phyloP scores from a whole-genome alignment of 352 stramenopile species.

The Plasmopara halstedii region DNA sequence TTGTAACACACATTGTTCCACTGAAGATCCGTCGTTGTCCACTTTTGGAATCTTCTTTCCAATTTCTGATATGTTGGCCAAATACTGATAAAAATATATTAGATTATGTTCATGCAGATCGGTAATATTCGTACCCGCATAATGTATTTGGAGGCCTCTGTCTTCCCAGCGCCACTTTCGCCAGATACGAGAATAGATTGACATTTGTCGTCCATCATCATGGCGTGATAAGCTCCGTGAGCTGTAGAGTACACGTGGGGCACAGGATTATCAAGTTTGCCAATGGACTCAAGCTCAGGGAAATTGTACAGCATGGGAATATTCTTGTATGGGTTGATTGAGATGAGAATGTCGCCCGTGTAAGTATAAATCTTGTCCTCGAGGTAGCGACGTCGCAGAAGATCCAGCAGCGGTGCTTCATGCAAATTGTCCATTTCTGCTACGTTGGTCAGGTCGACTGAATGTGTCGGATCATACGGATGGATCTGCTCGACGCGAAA shows the following conservation, averaged over 20 bases:
- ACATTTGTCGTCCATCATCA: conserved; percentile 71
- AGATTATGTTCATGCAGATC: too few relatives aligned
- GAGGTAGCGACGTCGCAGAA: conserved; percentile 81
- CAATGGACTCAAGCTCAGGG: conserved; percentile 80
- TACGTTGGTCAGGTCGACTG: conserved; percentile 83
- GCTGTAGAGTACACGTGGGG: conserved; percentile 83
- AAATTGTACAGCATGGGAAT: conserved; percentile 90
- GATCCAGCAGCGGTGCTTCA: conserved; percentile 85
- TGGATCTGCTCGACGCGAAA: conserved; percentile 80
- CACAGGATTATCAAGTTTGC: conserved; percentile 78
- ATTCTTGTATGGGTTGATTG: conserved; percentile 96
- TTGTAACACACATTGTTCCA: conserved; percentile 88
- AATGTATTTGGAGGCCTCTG: conserved; percentile 88
- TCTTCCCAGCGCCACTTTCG: conserved; percentile 84
- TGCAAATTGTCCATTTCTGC: conserved; percentile 93
- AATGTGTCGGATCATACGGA: conserved; percentile 87
- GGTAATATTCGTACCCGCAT: conserved; percentile 81
- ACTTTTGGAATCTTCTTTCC: conserved; percentile 64
- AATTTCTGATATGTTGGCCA: conserved; percentile 87
- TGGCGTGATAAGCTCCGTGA: conserved; percentile 74
- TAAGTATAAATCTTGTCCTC: conserved; percentile 94
- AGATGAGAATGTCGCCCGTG: conserved; percentile 93
- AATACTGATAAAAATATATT: conserved; percentile 38
- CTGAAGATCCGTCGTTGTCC: conserved; percentile 46
- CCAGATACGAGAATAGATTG: conserved; percentile 85